Conservation (phyloP, 176 grass and related monocot genomes). For the Areca catechu region DNA sequence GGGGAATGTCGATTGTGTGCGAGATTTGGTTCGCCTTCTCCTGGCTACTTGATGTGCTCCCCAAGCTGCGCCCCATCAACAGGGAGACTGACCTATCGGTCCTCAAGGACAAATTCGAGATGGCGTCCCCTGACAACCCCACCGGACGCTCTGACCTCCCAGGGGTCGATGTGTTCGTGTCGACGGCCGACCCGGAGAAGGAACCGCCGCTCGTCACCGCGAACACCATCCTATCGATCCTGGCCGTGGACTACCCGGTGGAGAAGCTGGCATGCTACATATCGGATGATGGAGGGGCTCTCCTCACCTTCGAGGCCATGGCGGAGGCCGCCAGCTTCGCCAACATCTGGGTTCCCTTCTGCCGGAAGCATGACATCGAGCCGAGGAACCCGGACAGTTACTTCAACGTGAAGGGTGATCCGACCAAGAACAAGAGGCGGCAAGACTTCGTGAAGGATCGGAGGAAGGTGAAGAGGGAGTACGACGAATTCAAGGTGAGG, state of each 20-base stretch:
- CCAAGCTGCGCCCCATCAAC: slow-evolving; percentile 87
- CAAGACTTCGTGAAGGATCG: slow-evolving; percentile 87
- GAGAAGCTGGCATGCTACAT: slow-evolving; percentile 96
- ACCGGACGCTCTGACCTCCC: slow-evolving; percentile 77
- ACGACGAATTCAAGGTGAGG: slow-evolving; percentile 95
- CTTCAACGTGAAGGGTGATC: slow-evolving; percentile 79
- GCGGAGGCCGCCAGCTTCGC: slow-evolving; percentile 91
- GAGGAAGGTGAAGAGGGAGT: slow-evolving; percentile 85
- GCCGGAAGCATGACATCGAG: slow-evolving; percentile 92
- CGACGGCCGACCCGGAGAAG: slow-evolving; percentile 92
- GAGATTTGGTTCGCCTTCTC: slow-evolving; percentile 99
- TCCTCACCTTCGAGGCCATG: slow-evolving; percentile 96
- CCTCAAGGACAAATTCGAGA: slow-evolving; percentile 92
- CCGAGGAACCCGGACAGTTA: slow-evolving; percentile 91
- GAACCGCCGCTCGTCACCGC: slow-evolving; percentile 88
- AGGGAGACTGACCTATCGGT: slow-evolving; percentile 60
- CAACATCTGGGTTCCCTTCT: slow-evolving; percentile 93
- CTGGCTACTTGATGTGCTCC: slow-evolving; percentile 81
- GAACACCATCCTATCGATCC: slow-evolving; percentile 82
- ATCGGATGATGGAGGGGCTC: slow-evolving; percentile 78
- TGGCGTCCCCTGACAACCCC: slow-evolving; percentile 54
- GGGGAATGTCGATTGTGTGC: slow-evolving; percentile 95
- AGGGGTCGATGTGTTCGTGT: slow-evolving; percentile 85
- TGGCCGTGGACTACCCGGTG: slow-evolving; percentile 81
- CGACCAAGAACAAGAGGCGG: slow-evolving; percentile 79